Base-by-base conservation (phyloP, 208 protist species). In the Herpetomonas muscarum region DNA sequence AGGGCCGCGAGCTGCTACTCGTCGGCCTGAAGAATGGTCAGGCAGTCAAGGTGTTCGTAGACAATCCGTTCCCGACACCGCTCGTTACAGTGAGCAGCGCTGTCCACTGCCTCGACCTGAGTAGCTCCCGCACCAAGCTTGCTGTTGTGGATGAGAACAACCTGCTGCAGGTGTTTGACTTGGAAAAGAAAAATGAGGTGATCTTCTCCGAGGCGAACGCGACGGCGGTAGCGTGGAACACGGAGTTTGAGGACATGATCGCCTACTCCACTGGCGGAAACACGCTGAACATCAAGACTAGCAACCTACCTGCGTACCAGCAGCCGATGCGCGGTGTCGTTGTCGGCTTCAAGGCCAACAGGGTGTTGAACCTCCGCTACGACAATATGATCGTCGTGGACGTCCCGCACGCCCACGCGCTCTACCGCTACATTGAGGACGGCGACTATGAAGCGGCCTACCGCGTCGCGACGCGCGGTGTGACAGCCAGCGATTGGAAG, bases 51-150 rank as follows among this genome's bases (percentile, higher is more conserved):
- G 83, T 99, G 30, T 98, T 98, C 56, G 67, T 98, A 4, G 92
- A 99, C 74, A 98, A 98, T 69, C 82, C 95, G 10, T 98, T 98
- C 53, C 92, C 97, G 1, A 97, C 86, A 3, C 61, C 75, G 26
- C 70, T 98, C n/a, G 61, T 97, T 32, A 95, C 94, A 56, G 63
- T 96, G 25, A 76, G 69, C 26, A 42, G 37, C 19, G 30, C 85
- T 3, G 70, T 98, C 10, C 78, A 76, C 24, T 97, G 90, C 50
- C 65, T 98, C 22, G 94, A 99, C 67, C 51, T 98, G 24, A 95
- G 63, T 61, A 79, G 79, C 58, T 74, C 59, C 32, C 83, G 94
- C 42, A 87, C 51, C 17, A 94, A 95, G 58, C 75, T 99, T 2
- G 96, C 97, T 4, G 76, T 98, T 0, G 89, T 99, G 12, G 95